Evolutionary conservation across 2,329 filamentous ascomycete species (phyloP).

Genomic region (Aspergillus sp.): DNA sequence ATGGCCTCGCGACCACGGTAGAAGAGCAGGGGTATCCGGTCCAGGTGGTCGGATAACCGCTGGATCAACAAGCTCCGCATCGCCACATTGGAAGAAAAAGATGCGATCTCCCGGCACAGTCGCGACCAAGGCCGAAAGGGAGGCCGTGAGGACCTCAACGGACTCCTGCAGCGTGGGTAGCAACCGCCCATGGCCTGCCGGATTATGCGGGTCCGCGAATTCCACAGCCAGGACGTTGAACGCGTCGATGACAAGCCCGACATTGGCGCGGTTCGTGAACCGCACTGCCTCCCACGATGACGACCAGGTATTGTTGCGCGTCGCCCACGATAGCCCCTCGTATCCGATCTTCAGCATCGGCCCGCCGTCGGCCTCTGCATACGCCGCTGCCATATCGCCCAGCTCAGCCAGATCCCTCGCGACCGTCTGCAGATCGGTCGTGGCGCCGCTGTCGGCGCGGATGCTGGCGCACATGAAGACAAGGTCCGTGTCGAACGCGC

Average conservation of each 20-base stretch:
- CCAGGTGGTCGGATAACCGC: constrained; percentile 29
- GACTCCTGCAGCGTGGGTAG: constrained; percentile 34
- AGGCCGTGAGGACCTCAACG: constrained; percentile 29
- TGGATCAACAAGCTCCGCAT: constrained; percentile 36
- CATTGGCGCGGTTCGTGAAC: constrained; percentile 37
- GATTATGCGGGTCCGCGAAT: constrained; percentile 38
- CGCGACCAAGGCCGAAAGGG: constrained; percentile 29
- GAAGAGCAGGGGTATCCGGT: constrained; percentile 27
- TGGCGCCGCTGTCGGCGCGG: constrained; percentile 35
- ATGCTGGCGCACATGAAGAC: constrained; percentile 43
- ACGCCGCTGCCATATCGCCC: constrained; percentile 37
- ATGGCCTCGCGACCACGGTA: constrained; percentile 39
- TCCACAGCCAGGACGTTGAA: constrained; percentile 41
- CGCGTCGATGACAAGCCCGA: constrained; percentile 38
- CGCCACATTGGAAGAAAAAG: constrained; percentile 40
- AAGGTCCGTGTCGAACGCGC: constrained; percentile 40
- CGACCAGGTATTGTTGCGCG: constrained; percentile 40
- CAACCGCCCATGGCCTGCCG: constrained; percentile 34
- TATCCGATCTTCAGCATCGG: constrained; percentile 37
- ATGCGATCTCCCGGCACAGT: constrained; percentile 38
- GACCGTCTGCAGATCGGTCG: constrained; percentile 36
- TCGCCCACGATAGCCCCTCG: constrained; percentile 39
- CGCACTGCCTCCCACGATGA: constrained; percentile 39
- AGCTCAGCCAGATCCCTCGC: constrained; percentile 37
- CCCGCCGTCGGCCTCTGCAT: constrained; percentile 33